Evolutionary conservation across 257 asterid species (phyloP).

Genomic region (Solanum pinnatisectum): DNA sequence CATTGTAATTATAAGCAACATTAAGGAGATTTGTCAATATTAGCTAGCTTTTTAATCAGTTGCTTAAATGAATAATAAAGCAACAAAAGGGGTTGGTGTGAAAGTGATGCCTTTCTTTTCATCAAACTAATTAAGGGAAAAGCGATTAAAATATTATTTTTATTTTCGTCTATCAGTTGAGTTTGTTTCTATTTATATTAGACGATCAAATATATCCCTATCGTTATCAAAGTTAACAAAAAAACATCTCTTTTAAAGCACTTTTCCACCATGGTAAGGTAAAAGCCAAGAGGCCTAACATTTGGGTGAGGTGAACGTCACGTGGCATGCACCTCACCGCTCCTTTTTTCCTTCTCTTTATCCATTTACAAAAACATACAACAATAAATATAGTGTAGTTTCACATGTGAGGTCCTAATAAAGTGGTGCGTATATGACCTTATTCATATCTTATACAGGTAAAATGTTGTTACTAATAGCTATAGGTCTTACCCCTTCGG

Average conservation of each 20-base stretch:
- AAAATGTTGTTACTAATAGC: no score
- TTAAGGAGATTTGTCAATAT: neutral
- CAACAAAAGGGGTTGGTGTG: neutral
- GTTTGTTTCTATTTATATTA: no score
- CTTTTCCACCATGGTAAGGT: no score
- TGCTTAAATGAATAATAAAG: neutral
- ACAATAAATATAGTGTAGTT: no score
- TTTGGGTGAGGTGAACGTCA: no score
- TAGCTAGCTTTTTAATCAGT: neutral
- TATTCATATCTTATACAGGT: no score
- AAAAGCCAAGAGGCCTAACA: neutral
- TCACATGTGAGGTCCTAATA: neutral
- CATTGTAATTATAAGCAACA: neutral
- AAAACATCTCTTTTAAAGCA: no score
- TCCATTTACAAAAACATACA: neutral
- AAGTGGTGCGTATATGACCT: rapidly evolving
- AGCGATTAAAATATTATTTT: no score
- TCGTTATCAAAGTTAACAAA: no score
- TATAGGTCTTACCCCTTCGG: rapidly evolving
- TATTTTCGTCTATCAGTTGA: no score
- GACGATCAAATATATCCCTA: no score
- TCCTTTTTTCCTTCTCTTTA: neutral
- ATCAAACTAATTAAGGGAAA: neutral
- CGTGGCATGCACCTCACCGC: neutral
- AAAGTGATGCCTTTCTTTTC: neutral